These are phyloP conservation scores for Aspergillus heteromorphus DNA, from an alignment of 495 filamentous ascomycete species.

Conservation along the genomic window DNA sequence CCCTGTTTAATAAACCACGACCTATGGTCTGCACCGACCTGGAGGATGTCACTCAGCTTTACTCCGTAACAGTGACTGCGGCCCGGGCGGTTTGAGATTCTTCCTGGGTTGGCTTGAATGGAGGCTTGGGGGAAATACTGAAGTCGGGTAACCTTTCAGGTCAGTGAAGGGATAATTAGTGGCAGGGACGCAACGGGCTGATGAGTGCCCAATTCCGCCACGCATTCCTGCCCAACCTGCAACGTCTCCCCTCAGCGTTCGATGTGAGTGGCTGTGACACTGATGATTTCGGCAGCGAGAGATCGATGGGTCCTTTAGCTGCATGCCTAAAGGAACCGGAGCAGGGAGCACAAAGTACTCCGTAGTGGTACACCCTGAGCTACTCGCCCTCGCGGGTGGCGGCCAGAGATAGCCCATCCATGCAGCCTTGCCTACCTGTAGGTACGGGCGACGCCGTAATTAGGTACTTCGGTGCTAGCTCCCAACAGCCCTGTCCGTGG, in stretches of 20 bases:
- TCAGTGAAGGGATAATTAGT: background rate
- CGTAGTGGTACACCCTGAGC: background rate
- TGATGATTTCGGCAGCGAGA: background rate
- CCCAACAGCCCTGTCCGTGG: background rate
- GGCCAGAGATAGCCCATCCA: background rate
- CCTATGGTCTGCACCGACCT: background rate
- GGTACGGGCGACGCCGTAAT: background rate
- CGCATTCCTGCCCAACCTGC: slow-evolving; percentile 42
- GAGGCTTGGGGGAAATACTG: background rate
- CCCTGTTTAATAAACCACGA: background rate
- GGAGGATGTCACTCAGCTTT: background rate
- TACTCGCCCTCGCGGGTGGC: background rate
- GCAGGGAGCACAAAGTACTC: background rate
- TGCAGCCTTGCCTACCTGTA: background rate
- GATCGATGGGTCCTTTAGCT: background rate
- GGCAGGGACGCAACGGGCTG: slow-evolving; percentile 1
- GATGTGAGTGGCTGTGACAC: slow-evolving; percentile 6
- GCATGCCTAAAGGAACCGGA: background rate
- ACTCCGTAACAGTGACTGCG: background rate
- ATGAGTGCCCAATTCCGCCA: slow-evolving; percentile 31
- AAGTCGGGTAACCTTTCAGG: background rate
- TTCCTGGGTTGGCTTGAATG: slow-evolving; percentile 4
- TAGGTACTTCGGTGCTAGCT: background rate
- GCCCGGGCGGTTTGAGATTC: slow-evolving; percentile 10
- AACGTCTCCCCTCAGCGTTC: background rate